These are phyloP conservation scores for Dictyostelium intermedium DNA, from an alignment of 78 protist species.

Conservation along the genomic window DNA sequence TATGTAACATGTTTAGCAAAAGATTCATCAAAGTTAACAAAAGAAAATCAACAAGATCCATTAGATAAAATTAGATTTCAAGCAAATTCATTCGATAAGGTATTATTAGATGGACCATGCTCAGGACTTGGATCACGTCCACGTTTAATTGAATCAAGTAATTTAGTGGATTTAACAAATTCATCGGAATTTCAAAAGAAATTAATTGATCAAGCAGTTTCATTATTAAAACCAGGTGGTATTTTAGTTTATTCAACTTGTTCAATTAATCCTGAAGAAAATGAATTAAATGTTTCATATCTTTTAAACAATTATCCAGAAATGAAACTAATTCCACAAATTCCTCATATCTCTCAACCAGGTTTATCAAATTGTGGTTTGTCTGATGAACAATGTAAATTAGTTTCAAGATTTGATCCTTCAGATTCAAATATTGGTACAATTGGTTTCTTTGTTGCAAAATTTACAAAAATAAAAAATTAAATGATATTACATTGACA, in stretches of 20 bases:
- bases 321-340: conserved; percentile 14
- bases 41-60: conserved; percentile 44
- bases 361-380: conserved; percentile 31
- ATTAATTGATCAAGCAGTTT: conserved; percentile 96
- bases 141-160: conserved; percentile 89
- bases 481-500: not conserved
- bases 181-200: conserved; percentile 91
- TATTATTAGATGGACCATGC: conserved; percentile 99
- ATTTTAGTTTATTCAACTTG: conserved; percentile 83
- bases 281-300: conserved; percentile 97
- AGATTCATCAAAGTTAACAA: conserved; percentile 7
- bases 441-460: conserved; percentile 72
- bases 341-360: not conserved
- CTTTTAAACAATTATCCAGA: conserved; percentile 81
- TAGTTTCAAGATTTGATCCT: conserved; percentile 65
- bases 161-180: conserved; percentile 87
- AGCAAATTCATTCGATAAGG: conserved; percentile 94
- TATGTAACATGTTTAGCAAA: not conserved
- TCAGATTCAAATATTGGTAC: not conserved
- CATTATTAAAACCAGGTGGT: conserved; percentile 83
- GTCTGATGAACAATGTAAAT: not conserved
- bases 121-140: conserved; percentile 98
- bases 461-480: conserved; percentile 23
- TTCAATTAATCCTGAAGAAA: conserved; percentile 93
- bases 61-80: conserved; percentile 89